A percentile compares a stretch with the other conserved stretches of the same genome.
These are phyloP conservation scores for Tylopilus balloui DNA, from an alignment of 768 basidiomycete species.

Conservation along the genomic window DNA sequence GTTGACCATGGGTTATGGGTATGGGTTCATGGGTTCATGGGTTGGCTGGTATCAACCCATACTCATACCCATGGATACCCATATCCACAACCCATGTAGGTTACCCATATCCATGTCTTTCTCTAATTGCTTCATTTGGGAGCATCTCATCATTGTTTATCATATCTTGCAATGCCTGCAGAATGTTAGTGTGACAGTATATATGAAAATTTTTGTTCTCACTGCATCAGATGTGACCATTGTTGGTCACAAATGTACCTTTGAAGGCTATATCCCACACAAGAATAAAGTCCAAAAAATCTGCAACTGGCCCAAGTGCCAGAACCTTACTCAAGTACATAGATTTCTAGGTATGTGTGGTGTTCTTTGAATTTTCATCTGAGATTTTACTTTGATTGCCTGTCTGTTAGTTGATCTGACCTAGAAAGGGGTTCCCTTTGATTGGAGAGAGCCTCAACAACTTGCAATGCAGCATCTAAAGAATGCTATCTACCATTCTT, in stretches of 20 bases:
- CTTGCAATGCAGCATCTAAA: neutral
- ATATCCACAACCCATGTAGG: too few relatives aligned
- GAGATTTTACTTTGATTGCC: neutral
- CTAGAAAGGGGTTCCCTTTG: neutral
- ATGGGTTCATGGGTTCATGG: too few relatives aligned
- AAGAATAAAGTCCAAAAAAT: neutral
- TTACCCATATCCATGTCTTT: too few relatives aligned
- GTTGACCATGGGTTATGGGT: too few relatives aligned
- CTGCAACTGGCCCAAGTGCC: neutral
- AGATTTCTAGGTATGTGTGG: neutral
- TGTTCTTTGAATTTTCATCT: neutral
- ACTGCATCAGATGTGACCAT: neutral
- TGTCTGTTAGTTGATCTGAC: neutral
- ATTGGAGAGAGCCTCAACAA: neutral
- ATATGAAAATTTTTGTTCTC: neutral
- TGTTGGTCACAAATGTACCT: neutral
- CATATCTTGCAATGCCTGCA: neutral
- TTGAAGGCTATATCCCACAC: neutral
- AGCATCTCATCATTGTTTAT: neutral
- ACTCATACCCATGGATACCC: too few relatives aligned
- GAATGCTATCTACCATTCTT: neutral
- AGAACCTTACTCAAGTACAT: neutral
- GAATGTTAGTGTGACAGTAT: neutral
- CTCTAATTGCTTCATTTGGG: neutral
- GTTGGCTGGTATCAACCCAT: too few relatives aligned